Percentiles rank a stretch among this genome's conserved stretches.
phyloP scores from a whole-genome alignment of 2,329 filamentous ascomycete species.

The Fusarium begoniae region DNA sequence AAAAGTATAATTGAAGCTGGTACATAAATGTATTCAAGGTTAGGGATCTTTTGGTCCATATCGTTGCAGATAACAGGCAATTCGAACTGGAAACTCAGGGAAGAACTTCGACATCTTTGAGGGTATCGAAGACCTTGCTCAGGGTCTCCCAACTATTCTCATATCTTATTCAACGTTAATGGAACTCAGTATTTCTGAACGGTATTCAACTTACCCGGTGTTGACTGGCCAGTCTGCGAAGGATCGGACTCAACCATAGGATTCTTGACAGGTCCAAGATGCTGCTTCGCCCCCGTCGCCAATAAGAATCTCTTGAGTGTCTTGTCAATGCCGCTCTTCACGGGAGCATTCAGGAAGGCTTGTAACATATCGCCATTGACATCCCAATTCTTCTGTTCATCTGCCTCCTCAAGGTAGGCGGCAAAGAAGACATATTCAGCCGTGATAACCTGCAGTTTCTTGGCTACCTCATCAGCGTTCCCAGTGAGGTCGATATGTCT shows the following conservation, averaged over 20 bases:
- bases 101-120: background rate
- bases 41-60: background rate
- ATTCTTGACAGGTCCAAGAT: slow-evolving; percentile 7
- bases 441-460: background rate
- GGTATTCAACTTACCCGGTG: background rate
- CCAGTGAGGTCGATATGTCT: slow-evolving; percentile 7
- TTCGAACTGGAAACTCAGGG: background rate
- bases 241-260: slow-evolving; percentile 6
- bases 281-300: background rate
- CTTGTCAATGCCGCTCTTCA: background rate
- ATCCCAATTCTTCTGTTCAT: background rate
- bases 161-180: background rate
- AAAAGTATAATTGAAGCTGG: background rate
- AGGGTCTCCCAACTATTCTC: background rate
- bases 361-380: slow-evolving; percentile 15
- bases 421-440: slow-evolving; percentile 16
- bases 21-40: rapidly evolving
- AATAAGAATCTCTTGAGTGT: background rate
- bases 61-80: no score
- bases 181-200: rapidly evolving
- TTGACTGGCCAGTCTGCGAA: background rate
- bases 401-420: slow-evolving; percentile 1
- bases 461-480: background rate
- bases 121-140: background rate
- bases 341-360: background rate